These are phyloP conservation scores for Herpotrichia juniperi DNA, from an alignment of 2,329 filamentous ascomycete species.

Conservation along the genomic window DNA sequence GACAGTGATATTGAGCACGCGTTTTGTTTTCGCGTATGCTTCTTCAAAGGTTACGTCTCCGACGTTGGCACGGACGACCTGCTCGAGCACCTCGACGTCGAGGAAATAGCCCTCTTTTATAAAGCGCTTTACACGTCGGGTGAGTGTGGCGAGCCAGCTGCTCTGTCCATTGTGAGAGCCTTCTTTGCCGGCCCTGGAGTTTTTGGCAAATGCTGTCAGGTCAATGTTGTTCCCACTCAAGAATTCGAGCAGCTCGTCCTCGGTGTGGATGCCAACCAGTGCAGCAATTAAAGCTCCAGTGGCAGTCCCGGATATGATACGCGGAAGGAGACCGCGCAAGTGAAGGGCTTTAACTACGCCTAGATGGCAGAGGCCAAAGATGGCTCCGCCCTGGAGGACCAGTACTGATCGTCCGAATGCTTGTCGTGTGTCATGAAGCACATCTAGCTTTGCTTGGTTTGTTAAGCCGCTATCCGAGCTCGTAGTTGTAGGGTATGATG, in stretches of 20 bases:
- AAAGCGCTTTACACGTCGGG: slow-evolving; percentile 72
- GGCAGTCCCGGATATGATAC: slow-evolving; percentile 89
- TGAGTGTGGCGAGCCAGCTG: slow-evolving; percentile 61
- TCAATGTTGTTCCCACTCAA: slow-evolving; percentile 82
- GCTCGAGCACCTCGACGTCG: slow-evolving; percentile 80
- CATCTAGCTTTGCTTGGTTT: slow-evolving; percentile 80
- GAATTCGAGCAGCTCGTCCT: slow-evolving; percentile 80
- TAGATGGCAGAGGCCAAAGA: slow-evolving; percentile 88
- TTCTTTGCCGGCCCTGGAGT: slow-evolving; percentile 26
- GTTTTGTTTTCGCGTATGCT: slow-evolving; percentile 83
- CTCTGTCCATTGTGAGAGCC: slow-evolving; percentile 30
- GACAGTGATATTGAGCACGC: slow-evolving; percentile 90
- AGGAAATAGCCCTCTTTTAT: slow-evolving; percentile 80
- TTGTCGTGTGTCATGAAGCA: slow-evolving; percentile 85
- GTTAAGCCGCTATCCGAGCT: slow-evolving; percentile 61
- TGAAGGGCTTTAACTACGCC: slow-evolving; percentile 90
- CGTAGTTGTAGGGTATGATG: slow-evolving; percentile 64
- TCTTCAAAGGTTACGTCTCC: slow-evolving; percentile 93
- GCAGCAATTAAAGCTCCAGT: slow-evolving; percentile 90
- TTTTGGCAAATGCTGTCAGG: slow-evolving; percentile 73
- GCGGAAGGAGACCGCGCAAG: slow-evolving; percentile 77
- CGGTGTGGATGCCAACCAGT: slow-evolving; percentile 83
- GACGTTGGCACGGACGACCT: slow-evolving; percentile 83
- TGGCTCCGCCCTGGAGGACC: slow-evolving; percentile 86
- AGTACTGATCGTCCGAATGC: slow-evolving; percentile 86